Conservation (phyloP, 495 filamentous ascomycete species). For the Penicillium bovifimosum region DNA sequence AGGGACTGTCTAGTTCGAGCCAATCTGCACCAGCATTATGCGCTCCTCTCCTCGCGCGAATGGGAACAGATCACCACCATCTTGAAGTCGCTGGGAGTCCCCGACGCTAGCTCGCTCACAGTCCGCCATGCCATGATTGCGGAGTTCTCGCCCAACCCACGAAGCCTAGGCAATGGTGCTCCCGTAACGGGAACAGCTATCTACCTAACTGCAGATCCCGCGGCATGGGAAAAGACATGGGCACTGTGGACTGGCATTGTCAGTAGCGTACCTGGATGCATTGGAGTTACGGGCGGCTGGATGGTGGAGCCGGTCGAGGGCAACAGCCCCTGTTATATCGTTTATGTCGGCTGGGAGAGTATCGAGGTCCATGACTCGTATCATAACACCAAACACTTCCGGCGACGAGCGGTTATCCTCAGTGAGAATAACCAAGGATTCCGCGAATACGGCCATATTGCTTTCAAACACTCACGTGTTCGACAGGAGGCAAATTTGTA, state of each 20-base stretch:
- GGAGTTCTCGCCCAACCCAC: constrained; percentile 14
- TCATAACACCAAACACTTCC: constrained; percentile 19
- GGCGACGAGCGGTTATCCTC: constrained; percentile 15
- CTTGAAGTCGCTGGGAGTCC: constrained; percentile 4
- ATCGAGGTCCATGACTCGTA: constrained; percentile 24
- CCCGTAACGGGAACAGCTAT: constrained; percentile 20
- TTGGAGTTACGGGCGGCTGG: constrained; percentile 23
- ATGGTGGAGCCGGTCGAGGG: constrained; percentile 22
- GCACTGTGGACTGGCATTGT: constrained; percentile 22
- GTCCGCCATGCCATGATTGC: constrained; percentile 24
- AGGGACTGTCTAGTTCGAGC: constrained; percentile 10
- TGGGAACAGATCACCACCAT: constrained; percentile 14
- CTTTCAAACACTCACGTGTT: constrained; percentile 13
- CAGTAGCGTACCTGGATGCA: constrained; percentile 17
- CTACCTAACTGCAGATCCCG: constrained; percentile 14
- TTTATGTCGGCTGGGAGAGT: constrained; percentile 23
- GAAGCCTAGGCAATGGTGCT: constrained; percentile 8
- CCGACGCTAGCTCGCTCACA: constrained; percentile 9
- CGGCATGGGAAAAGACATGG: constrained; percentile 22
- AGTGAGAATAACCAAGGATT: constrained; percentile 19
- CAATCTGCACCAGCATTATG: constrained; percentile 16
- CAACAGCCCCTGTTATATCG: constrained; percentile 14
- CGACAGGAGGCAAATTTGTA: constrained; percentile 33
- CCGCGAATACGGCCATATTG: constrained; percentile 22
- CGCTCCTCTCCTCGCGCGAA: constrained; percentile 17